A percentile compares a stretch with the other conserved stretches of the same genome.
phyloP scores from a whole-genome alignment of 2,329 filamentous ascomycete species.

The Neonectria ditissima region DNA sequence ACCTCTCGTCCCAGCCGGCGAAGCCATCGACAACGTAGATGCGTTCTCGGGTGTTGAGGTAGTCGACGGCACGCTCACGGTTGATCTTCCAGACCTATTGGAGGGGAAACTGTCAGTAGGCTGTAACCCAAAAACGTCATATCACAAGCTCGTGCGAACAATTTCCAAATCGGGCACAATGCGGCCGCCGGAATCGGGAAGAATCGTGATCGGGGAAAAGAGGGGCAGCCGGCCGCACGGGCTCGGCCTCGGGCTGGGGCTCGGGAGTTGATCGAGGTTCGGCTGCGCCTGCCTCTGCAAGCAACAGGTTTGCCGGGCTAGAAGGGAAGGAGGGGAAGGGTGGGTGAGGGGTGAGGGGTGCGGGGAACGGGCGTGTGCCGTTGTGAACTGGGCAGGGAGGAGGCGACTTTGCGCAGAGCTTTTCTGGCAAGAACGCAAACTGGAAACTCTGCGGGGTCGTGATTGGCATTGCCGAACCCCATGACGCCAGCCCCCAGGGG shows the following conservation, averaged over 20 bases:
- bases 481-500: constrained; percentile 41
- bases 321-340: constrained; percentile 17
- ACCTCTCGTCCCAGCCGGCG: constrained; percentile 98
- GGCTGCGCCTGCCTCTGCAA: constrained; percentile 30
- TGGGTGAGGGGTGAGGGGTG: constrained; percentile 16
- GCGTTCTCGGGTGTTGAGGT: constrained; percentile 97
- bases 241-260: constrained; percentile 28
- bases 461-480: constrained; percentile 41
- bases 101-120: constrained; percentile 43
- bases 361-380: constrained; percentile 34
- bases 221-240: constrained; percentile 39
- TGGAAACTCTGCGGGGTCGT: constrained; percentile 41
- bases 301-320: constrained; percentile 23
- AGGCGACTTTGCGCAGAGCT: not conserved
- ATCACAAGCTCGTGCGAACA: constrained; percentile 7
- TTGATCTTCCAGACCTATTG: constrained; percentile 98
- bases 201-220: constrained; percentile 40
- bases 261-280: constrained; percentile 36
- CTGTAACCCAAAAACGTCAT: constrained; percentile 20
- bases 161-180: constrained; percentile 28
- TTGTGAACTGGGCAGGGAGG: constrained; percentile 15
- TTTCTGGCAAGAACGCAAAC: constrained; percentile 8
- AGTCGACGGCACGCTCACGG: constrained; percentile 97
- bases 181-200: constrained; percentile 36
- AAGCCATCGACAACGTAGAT: constrained; percentile 99